These are phyloP conservation scores for Calonectria ilicicola DNA, from an alignment of 2,329 filamentous ascomycete genomes.

Conservation along the genomic window DNA sequence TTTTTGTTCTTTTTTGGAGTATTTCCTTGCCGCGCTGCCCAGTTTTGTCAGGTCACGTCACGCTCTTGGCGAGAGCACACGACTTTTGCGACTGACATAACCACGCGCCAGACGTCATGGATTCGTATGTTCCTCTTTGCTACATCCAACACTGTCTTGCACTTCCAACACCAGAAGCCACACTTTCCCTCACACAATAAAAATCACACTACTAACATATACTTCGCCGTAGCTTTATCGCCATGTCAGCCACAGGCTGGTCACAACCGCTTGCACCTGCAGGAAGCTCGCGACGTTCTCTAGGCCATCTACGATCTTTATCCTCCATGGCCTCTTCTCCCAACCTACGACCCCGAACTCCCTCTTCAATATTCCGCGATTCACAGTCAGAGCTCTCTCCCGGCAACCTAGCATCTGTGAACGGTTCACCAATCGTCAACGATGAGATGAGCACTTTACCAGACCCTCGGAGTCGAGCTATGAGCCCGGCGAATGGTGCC, in stretches of 20 bases:
- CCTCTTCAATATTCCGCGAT: constrained; percentile 48
- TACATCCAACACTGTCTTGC: constrained; percentile 22
- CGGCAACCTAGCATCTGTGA: constrained; percentile 51
- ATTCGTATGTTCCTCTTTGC: constrained; percentile 45
- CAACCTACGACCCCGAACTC: constrained; percentile 51
- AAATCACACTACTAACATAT: constrained; percentile 25
- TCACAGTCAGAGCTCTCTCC: constrained; percentile 55
- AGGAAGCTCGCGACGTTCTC: constrained; percentile 47
- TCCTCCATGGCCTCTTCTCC: constrained; percentile 63
- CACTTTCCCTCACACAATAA: neutral
- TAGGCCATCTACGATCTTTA: constrained; percentile 65
- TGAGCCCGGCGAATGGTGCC: constrained; percentile 57
- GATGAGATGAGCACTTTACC: constrained; percentile 78
- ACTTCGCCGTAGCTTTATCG: constrained; percentile 60
- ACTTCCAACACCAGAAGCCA: constrained; percentile 29
- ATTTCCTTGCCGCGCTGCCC: constrained; percentile 17
- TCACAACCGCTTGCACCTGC: constrained; percentile 54
- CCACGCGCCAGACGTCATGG: constrained; percentile 42
- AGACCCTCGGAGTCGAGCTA: constrained; percentile 68
- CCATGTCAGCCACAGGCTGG: constrained; percentile 60
- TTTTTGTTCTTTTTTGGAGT: constrained; percentile 14
- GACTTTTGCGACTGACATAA: constrained; percentile 38
- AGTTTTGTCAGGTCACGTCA: constrained; percentile 40
- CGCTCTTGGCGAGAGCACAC: constrained; percentile 41
- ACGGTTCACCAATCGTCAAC: constrained; percentile 60